A percentile compares a stretch with the other conserved stretches of the same genome.
phyloP scores from a whole-genome alignment of 139 green algal species.

The Tetraselmis striata region DNA sequence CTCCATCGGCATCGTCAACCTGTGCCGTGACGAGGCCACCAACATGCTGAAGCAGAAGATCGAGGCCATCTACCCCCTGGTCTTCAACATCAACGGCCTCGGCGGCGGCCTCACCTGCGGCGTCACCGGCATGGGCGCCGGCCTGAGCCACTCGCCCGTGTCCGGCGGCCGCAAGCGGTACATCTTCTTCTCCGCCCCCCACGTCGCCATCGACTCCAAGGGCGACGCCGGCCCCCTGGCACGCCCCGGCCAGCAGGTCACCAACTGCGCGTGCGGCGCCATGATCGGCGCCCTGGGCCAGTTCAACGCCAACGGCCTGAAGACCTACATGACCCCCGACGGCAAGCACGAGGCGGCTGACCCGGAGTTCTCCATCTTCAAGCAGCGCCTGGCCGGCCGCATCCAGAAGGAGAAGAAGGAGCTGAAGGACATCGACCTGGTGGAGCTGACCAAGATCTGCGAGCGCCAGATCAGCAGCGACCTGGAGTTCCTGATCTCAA shows the following conservation, averaged over 20 bases:
- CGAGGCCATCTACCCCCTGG: constrained; percentile 61
- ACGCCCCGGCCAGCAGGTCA: neutral
- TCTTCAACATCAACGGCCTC: constrained; percentile 77
- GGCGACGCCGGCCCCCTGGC: neutral
- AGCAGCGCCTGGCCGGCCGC: constrained; percentile 67
- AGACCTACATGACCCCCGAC: neutral
- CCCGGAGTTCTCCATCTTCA: constrained; percentile 83
- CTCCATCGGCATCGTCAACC: constrained; percentile 70
- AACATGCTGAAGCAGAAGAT: constrained; percentile 63
- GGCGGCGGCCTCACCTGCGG: constrained; percentile 75
- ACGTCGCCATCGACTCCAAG: neutral
- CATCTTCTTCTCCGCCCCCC: neutral
- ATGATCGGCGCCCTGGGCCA: constrained; percentile 50
- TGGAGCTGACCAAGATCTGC: constrained; percentile 60
- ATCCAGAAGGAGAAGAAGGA: constrained; percentile 33
- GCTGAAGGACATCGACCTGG: constrained; percentile 45
- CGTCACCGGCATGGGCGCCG: constrained; percentile 59
- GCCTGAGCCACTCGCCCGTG: constrained; percentile 49
- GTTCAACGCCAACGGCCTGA: constrained; percentile 32
- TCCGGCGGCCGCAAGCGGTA: neutral
- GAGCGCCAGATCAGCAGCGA: constrained; percentile 78
- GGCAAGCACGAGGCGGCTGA: constrained; percentile 63
- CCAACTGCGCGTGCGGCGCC: constrained; percentile 54
- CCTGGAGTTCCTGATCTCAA: constrained; percentile 78
- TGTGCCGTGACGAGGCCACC: constrained; percentile 86